phyloP scores from a whole-genome alignment of 495 filamentous ascomycete genomes.

The Hypoxylon crocopeplum region DNA sequence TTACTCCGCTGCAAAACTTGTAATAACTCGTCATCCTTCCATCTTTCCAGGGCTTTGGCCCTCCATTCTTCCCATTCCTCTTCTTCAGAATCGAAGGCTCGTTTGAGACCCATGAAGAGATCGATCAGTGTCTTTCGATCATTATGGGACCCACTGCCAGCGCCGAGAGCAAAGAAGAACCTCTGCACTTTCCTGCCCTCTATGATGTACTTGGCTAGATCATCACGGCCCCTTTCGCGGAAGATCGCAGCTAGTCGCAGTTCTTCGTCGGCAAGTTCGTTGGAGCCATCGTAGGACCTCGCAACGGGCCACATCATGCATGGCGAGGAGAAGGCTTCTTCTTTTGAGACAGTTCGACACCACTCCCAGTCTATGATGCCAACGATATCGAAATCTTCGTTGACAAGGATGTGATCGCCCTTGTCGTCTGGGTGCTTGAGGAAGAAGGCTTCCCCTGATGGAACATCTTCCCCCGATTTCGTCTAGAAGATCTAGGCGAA shows the following conservation, averaged over 20 bases:
- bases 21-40: not conserved
- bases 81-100: not conserved
- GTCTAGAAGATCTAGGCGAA: constrained; percentile 41
- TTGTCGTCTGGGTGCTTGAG: constrained; percentile 50
- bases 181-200: constrained; percentile 12
- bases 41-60: not conserved
- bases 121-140: not conserved
- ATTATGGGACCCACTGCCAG: not conserved
- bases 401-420: constrained; percentile 50
- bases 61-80: constrained; percentile 2
- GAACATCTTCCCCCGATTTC: constrained; percentile 3
- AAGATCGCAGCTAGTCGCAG: constrained; percentile 41
- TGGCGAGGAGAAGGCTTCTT: constrained; percentile 39
- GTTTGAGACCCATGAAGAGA: not conserved
- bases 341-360: not conserved
- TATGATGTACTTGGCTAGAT: not conserved
- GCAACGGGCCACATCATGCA: constrained; percentile 51
- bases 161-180: constrained; percentile 7
- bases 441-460: constrained; percentile 44
- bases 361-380: constrained; percentile 52
- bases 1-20: not conserved
- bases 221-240: constrained; percentile 37
- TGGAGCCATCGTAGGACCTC: constrained; percentile 49
- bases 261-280: constrained; percentile 47
- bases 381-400: constrained; percentile 47